phyloP scores from a whole-genome alignment of 257 asterid genomes.

The Jasminum sambac region DNA sequence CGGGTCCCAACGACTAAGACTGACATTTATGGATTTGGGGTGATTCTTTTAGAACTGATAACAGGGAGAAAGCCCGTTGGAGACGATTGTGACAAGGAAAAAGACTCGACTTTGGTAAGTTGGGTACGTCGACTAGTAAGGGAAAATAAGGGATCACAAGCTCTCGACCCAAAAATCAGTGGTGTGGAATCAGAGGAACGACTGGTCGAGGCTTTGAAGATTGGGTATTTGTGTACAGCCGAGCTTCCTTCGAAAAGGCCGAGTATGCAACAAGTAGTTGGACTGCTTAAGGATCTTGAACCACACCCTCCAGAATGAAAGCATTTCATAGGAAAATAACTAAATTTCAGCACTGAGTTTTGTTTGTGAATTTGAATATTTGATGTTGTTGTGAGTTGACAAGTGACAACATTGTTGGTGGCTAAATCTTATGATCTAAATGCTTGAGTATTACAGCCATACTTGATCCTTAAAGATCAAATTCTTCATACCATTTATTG shows the following conservation, averaged over 20 bases:
- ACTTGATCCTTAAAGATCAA: slow-evolving; percentile 21
- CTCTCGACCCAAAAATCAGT: slow-evolving; percentile 66
- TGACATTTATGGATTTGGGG: slow-evolving; percentile 81
- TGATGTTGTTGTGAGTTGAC: slow-evolving; percentile 10
- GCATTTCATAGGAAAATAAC: background rate
- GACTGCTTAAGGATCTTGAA: slow-evolving; percentile 85
- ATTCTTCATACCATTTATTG: slow-evolving; percentile 3
- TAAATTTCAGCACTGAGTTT: slow-evolving; percentile 10
- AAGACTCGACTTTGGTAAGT: slow-evolving; percentile 51
- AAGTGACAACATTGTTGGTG: slow-evolving; percentile 20
- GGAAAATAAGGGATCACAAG: slow-evolving; percentile 44
- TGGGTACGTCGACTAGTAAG: slow-evolving; percentile 75
- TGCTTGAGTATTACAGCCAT: slow-evolving; percentile 23
- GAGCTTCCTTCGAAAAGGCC: slow-evolving; percentile 75
- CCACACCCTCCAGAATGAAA: slow-evolving; percentile 38
- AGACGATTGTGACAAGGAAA: slow-evolving; percentile 55
- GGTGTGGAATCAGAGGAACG: slow-evolving; percentile 56
- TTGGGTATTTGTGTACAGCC: slow-evolving; percentile 86
- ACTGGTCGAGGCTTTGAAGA: slow-evolving; percentile 72
- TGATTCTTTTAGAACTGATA: slow-evolving; percentile 70
- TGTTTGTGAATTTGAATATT: slow-evolving; percentile 11
- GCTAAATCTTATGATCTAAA: slow-evolving; percentile 12
- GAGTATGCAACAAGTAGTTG: slow-evolving; percentile 87
- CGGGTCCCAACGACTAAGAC: slow-evolving; percentile 60
- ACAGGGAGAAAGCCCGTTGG: slow-evolving; percentile 67